Evolutionary conservation across 176 grass and related monocot species (phyloP).

Genomic region (Leersia perrieri): DNA sequence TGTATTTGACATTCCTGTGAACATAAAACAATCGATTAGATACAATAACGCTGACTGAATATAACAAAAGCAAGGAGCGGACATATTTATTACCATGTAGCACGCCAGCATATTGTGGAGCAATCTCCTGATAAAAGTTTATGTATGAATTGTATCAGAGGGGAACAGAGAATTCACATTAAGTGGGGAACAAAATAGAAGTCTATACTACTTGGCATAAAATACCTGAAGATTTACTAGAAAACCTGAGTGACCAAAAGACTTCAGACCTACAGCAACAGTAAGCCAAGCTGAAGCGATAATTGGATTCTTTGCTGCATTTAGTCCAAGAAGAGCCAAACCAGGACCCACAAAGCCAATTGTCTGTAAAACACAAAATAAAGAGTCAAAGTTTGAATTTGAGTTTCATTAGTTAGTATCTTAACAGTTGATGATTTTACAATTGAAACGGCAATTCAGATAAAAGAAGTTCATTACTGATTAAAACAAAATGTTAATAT

Average conservation of each 20-base stretch:
- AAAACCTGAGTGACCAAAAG: constrained; percentile 97
- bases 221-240: constrained; percentile 92
- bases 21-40: constrained; percentile 18
- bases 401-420: constrained; percentile 4
- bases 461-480: not conserved
- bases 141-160: constrained; percentile 23
- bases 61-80: not conserved
- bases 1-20: constrained; percentile 93
- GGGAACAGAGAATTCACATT: constrained; percentile 13
- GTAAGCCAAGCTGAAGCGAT: constrained; percentile 91
- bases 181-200: not conserved
- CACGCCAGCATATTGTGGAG: constrained; percentile 90
- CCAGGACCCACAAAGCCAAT: constrained; percentile 94
- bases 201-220: not conserved
- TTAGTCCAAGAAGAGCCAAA: constrained; percentile 80
- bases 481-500: not conserved
- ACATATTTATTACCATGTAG: constrained; percentile 64
- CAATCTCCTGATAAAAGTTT: constrained; percentile 68
- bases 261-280: constrained; percentile 81
- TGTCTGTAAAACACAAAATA: constrained; percentile 50
- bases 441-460: not conserved
- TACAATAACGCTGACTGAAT: not conserved
- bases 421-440: not conserved
- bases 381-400: not conserved
- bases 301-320: constrained; percentile 69